Base-by-base conservation (phyloP, 805 yeast genomes). In the Ogataea degrootiae region DNA sequence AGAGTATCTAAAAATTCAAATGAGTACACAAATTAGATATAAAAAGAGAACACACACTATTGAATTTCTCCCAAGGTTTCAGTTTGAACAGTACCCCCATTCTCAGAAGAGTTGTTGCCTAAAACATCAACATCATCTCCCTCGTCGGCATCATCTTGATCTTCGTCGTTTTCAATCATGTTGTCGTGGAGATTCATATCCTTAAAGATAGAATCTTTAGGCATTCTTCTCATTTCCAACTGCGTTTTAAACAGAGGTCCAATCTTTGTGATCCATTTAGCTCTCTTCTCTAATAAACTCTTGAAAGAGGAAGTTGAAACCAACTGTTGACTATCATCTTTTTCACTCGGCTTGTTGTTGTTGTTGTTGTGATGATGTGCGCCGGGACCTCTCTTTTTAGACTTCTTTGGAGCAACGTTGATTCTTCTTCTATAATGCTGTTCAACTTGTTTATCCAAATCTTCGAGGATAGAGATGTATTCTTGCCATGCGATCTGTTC, bases 401-500 rank as follows among this genome's bases (percentile, higher is more conserved):
- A 73, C 61, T 79, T 80, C 59, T 77, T 85, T 1, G 68, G 68
- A 47, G 89, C 83, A 7, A 82, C 88, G 57, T 90, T 81, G 47
- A 86, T 76, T 50, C 97, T 74, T 65, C 90, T 86, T 53, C 86
- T 70, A 62, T 91, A 94, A 19, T 96, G 91, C 65, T 88, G 97
- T 63, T 94, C 99, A 35, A 94, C 91, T 67, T 94, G 99, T 64
- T 92, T 94, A 65, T 94, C 97, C 55, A 94, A 73, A 62, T 94
- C 98, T 48, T 94, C 98, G 49, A 90, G 67, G 45, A 94, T 91
- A 12, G 92, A 85, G 49, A 83, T 74, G 65, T 88, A 94, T 65
- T 94, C 99, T 63, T 92, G 97, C 82, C 91, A 94, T 26, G 97
- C 96, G 58, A 94, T 74, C 57, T 87, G 96, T 54, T 87, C 94